Conservation (phyloP, 306 rosid species). For the Styphnolobium japonicum region DNA sequence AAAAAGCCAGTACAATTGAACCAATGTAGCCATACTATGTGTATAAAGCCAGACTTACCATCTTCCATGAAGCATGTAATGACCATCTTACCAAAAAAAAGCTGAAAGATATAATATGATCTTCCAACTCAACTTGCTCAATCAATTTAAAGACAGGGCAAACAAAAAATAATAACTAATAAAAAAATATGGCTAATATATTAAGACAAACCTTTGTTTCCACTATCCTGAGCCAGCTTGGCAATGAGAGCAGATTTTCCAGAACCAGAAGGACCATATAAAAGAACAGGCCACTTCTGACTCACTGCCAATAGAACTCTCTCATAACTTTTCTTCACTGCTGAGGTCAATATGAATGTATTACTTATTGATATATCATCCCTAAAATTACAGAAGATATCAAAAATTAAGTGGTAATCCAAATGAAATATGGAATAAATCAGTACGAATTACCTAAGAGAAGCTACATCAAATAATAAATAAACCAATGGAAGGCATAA, state of each 20-base stretch:
- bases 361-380: conserved; percentile 29
- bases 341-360: conserved; percentile 61
- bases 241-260: conserved; percentile 86
- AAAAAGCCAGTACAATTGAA: background rate
- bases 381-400: conserved; percentile 47
- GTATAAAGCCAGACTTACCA: background rate
- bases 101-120: background rate
- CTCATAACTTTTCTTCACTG: conserved; percentile 62
- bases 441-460: background rate
- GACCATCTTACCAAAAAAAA: background rate
- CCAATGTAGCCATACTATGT: background rate
- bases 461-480: background rate
- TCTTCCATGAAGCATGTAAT: background rate
- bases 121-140: background rate
- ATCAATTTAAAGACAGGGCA: conserved; percentile 10
- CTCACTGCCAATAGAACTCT: conserved; percentile 65
- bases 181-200: background rate
- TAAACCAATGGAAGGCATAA: background rate
- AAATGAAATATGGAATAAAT: conserved; percentile 19
- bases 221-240: conserved; percentile 63
- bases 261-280: conserved; percentile 81
- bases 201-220: conserved; percentile 41
- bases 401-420: background rate
- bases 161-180: background rate
- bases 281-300: conserved; percentile 90